Base-by-base conservation (phyloP, 2,329 filamentous ascomycete species). In the Teratosphaeria destructans region DNA sequence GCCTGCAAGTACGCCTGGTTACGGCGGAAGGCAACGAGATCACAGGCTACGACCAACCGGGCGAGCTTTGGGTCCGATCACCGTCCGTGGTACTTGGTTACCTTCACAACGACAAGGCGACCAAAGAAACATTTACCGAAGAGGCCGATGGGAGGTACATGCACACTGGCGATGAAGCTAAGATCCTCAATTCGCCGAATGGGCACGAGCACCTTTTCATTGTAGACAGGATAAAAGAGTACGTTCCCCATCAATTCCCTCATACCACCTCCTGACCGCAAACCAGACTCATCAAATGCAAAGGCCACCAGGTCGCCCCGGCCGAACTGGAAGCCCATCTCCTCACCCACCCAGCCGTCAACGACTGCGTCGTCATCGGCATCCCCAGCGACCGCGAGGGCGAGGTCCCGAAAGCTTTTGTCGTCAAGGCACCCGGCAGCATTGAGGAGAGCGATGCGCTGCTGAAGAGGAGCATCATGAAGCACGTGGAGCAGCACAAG, bases 151-250 rank as follows among this genome's bases (percentile, higher is more conserved):
- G 78, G 1, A 94, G 90, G 84, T 74, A 70, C 39, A 70, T 95
- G 80, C 83, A 82, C 49, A 96, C 92, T 0, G 92, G 92, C 5
- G 92, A 96, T 67, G 89, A 95, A 71, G 90, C 87, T 0, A 77
- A 93, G 3, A 77, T 95, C 11, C 80, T 81, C 2, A 81, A 82
- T 67, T 78, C 83, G 7, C 80, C 83, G 0, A 77, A 79, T 2
- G 90, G 89, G 2, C 77, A 86, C 64, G 90, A 96, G 73, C 92
- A 96, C 68, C 72, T 96, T 55, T 87, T 90, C 70, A 87, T 96
- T 60, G 87, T 91, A 1, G 92, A 96, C 71, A 84, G 92, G 5
- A 86, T 88, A 68, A 89, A 88, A 76, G 85, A 90, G 69, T 67
- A 55, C 27, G 61, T 60, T 52, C 19, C 55, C 35, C 26, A 19